Conservation (phyloP, 164 flowering plant species). For the Stephania yunnanensis region DNA sequence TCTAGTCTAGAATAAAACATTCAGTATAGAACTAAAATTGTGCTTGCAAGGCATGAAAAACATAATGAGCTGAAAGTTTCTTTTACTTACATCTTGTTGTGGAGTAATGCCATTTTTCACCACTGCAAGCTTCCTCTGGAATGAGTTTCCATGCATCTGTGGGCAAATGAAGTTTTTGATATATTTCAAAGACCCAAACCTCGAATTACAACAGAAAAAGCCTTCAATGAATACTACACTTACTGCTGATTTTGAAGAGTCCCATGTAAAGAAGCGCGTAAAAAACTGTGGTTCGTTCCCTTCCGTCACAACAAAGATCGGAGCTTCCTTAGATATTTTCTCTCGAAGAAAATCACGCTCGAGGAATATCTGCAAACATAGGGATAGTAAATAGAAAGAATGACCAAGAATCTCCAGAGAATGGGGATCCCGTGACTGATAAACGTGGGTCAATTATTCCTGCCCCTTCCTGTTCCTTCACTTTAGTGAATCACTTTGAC, state of each 20-base stretch:
- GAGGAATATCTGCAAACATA: conserved; percentile 65
- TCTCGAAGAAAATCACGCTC: conserved; percentile 81
- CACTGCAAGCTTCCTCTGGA: conserved; percentile 76
- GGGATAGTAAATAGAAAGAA: not conserved
- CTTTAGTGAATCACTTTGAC: not conserved
- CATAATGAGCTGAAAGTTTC: not conserved
- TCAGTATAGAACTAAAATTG: not conserved
- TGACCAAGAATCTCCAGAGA: not conserved
- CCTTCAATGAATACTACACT: conserved; percentile 24
- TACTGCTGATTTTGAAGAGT: conserved; percentile 81
- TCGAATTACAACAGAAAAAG: not conserved
- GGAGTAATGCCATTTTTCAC: conserved; percentile 76
- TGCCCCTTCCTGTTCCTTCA: not conserved
- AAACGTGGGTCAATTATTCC: not conserved
- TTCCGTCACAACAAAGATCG: conserved; percentile 70
- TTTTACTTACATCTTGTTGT: conserved; percentile 47
- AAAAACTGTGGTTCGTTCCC: conserved; percentile 90
- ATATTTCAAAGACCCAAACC: not conserved
- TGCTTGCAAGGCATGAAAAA: not conserved
- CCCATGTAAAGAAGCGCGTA: conserved; percentile 94
- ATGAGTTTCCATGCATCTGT: conserved; percentile 99
- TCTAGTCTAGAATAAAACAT: not conserved
- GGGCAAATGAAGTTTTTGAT: conserved; percentile 13
- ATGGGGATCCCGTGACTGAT: not conserved
- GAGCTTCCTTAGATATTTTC: conserved; percentile 68